Conservation (phyloP, 225 moss, liverwort and hornwort species). For the Sphagnum tenellum region DNA sequence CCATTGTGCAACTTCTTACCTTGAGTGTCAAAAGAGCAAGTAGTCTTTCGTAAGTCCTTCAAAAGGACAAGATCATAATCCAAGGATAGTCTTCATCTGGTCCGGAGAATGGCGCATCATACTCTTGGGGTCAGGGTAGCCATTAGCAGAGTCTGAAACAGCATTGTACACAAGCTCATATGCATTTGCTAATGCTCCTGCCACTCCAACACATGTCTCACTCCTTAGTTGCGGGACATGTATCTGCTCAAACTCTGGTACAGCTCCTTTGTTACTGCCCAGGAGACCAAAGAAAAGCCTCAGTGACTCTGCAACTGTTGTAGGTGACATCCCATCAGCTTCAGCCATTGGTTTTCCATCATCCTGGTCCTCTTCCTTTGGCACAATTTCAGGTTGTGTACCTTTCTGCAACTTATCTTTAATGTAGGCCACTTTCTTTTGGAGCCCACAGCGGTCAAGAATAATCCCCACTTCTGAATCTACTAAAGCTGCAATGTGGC, state of each 20-base stretch:
- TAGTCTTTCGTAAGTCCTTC: no score
- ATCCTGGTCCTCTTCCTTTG: conserved; percentile 71
- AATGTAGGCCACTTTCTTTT: conserved; percentile 77
- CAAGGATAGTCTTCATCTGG: conserved; percentile 88
- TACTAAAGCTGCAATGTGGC: conserved; percentile 67
- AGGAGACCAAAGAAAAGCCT: conserved; percentile 66
- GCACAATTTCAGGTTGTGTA: conserved; percentile 60
- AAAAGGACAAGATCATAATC: conserved; percentile 31
- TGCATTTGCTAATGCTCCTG: conserved; percentile 69
- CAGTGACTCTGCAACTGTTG: conserved; percentile 75
- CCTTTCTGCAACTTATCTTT: conserved; percentile 65
- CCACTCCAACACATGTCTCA: conserved; percentile 83
- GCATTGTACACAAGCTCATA: conserved; percentile 80
- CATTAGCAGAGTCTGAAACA: conserved; percentile 62
- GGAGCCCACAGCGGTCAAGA: conserved; percentile 86
- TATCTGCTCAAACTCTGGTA: conserved; percentile 95
- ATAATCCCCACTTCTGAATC: conserved; percentile 71
- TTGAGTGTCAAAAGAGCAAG: no score
- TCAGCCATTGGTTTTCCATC: conserved; percentile 77
- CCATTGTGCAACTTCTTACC: no score
- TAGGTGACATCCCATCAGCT: conserved; percentile 68
- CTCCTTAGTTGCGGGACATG: conserved; percentile 83
- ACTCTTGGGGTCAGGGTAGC: conserved; percentile 77
- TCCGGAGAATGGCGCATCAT: conserved; percentile 91
- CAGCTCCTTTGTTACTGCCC: conserved; percentile 71